Evolutionary conservation across 2,329 filamentous ascomycete species (phyloP).

Genomic region (Talaromyces albobiverticillius): DNA sequence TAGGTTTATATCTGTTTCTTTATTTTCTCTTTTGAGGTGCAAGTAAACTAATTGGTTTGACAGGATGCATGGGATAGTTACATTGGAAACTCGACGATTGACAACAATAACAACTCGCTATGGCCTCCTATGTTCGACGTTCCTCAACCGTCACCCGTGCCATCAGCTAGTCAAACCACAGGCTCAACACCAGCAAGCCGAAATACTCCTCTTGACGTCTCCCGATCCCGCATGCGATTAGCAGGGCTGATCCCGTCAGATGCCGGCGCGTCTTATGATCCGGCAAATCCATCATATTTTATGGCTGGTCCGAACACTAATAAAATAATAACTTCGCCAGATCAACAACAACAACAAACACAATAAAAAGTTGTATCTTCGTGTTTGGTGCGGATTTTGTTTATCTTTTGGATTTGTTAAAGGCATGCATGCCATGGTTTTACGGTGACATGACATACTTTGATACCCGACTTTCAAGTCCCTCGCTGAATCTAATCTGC

Average conservation of each 20-base stretch:
- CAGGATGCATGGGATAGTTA: slow-evolving; percentile 69
- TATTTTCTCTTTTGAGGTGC: background rate
- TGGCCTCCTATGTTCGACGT: slow-evolving; percentile 36
- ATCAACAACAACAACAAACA: slow-evolving; percentile 4
- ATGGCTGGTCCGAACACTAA: slow-evolving; percentile 14
- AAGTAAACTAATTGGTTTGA: slow-evolving; percentile 25
- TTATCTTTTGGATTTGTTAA: too few species aligned
- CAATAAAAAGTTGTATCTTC: background rate
- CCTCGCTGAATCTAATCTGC: too few species aligned
- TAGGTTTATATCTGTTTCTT: slow-evolving; percentile 30
- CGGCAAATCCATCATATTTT: slow-evolving; percentile 7
- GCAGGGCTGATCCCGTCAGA: slow-evolving; percentile 14
- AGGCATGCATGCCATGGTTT: background rate
- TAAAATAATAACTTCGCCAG: slow-evolving; percentile 4
- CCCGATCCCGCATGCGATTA: slow-evolving; percentile 9
- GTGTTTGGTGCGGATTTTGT: background rate
- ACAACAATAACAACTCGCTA: slow-evolving; percentile 30
- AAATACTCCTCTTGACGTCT: slow-evolving; percentile 15
- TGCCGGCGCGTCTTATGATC: slow-evolving; percentile 11
- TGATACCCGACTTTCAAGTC: too few species aligned
- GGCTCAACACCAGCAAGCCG: slow-evolving; percentile 15
- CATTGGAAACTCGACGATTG: slow-evolving; percentile 57
- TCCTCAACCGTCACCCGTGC: slow-evolving; percentile 22
- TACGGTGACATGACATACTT: too few species aligned
- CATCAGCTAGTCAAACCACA: slow-evolving; percentile 22